Conservation (phyloP, 2,329 filamentous ascomycete genomes). For the Sporothrix protearum region DNA sequence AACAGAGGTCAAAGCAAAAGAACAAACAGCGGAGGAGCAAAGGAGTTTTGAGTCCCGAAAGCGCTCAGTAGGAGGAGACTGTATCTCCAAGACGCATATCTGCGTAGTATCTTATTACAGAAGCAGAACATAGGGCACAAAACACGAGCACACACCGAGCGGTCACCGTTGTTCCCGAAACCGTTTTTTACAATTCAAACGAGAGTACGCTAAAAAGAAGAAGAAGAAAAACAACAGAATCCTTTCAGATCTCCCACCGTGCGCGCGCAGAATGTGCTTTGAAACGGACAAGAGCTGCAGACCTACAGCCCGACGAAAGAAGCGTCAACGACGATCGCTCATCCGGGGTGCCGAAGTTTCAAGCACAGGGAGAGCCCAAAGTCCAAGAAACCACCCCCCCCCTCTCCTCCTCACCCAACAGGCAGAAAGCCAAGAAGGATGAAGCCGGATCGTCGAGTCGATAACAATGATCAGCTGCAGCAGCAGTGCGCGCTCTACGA, state of each 20-base stretch:
- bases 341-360: background rate
- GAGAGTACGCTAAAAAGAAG: too few relatives aligned
- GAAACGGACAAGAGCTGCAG: background rate
- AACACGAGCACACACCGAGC: background rate
- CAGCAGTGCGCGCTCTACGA: too few relatives aligned
- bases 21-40: background rate
- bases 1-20: background rate
- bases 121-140: background rate
- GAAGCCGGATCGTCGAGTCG: background rate
- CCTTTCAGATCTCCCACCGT: too few relatives aligned
- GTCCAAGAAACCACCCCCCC: too few relatives aligned
- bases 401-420: too few relatives aligned
- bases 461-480: background rate
- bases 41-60: too few relatives aligned
- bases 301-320: background rate
- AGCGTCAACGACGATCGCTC: background rate
- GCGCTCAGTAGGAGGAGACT: background rate
- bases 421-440: background rate
- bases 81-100: background rate
- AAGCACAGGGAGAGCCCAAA: too few relatives aligned
- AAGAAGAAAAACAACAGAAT: too few relatives aligned
- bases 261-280: background rate
- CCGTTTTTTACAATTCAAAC: too few relatives aligned
- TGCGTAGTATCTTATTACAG: too few relatives aligned
- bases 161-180: background rate